Evolutionary conservation across 192 early-diverging fungal species (phyloP), one percentile per base, ranked within the genome.

Genomic region (Geranomyces michiganensis): DNA sequence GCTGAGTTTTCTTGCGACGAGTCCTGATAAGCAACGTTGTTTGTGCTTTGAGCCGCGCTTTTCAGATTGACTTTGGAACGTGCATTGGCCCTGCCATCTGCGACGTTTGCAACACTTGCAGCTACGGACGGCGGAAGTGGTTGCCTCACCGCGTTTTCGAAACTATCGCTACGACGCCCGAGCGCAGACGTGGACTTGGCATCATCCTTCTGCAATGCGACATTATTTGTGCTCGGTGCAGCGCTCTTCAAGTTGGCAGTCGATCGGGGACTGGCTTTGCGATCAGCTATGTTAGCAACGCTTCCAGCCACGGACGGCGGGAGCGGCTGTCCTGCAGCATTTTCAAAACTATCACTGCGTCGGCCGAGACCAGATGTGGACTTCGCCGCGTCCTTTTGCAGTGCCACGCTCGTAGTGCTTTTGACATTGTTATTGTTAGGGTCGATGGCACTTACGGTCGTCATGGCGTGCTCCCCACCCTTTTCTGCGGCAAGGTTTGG

Each of bases 71-170:
- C 24, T 4, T 4, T 15, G 4, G 51, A 53, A 6, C 51, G 51
- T n/a, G 51, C 36, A 41, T 41, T 41, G 10, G 36, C 36, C 10
- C 10, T 41, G 36, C 36, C 10, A 41, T 41, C 36, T 7, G 36
- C 36, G 58, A 64, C 43, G 43, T 64, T 64, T 21, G 62, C 62
- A n/a, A 29, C n/a, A 21, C 62, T 64, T 29, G 15, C 14, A 45
- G 62, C 62, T 5, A 29, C 62, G 9, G 62, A 64, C 3, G 62
- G 62, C n/a, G 62, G 62, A 22, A 64, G 62, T 14, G 62, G 62
- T 5, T 43, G 14, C 17, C 13, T 7, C 32, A 12, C 43, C 44
- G 62, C 62, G 10, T 43, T 45, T 12, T 46, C 62, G 8, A 64
- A 31, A 29, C 62, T 64, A 36, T 33, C 31, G 31, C 29, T 60